These are phyloP conservation scores for Marchantia polymorpha DNA, from an alignment of 225 moss, liverwort and hornwort species.

Conservation along the genomic window DNA sequence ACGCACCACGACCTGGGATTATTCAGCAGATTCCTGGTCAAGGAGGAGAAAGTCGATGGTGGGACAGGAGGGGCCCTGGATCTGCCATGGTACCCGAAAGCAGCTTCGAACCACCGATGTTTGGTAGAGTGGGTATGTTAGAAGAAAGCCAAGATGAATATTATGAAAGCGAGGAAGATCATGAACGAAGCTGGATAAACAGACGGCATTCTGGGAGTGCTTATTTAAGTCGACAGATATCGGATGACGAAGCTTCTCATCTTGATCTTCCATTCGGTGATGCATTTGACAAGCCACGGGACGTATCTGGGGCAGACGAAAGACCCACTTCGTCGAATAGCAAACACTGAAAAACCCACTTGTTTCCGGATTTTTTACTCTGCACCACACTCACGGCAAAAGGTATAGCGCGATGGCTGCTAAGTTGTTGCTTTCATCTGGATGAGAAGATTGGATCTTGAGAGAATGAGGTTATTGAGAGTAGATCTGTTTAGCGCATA, in stretches of 20 bases:
- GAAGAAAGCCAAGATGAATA: conserved; percentile 79
- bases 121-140: conserved; percentile 61
- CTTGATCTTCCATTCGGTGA: conserved; percentile 93
- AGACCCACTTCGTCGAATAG: conserved; percentile 25
- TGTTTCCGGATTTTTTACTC: neutral
- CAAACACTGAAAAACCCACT: conserved; percentile 24
- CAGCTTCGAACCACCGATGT: conserved; percentile 80
- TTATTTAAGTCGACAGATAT: conserved; percentile 65
- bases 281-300: conserved; percentile 67
- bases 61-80: conserved; percentile 76
- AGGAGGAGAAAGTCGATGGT: conserved; percentile 88
- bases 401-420: conserved; percentile 12
- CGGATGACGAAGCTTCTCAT: conserved; percentile 70
- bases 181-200: conserved; percentile 72
- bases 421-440: neutral
- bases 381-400: conserved; percentile 12
- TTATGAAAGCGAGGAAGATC: conserved; percentile 95
- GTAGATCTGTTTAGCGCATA: neutral
- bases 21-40: conserved; percentile 63
- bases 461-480: too few relatives aligned
- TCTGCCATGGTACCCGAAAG: conserved; percentile 74
- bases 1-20: conserved; percentile 58
- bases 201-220: conserved; percentile 48
- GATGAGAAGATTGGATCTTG: neutral
- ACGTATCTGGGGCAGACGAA: conserved; percentile 36